These are phyloP conservation scores for Cyclotella choctawhatcheeana DNA, from an alignment of 108 stramenopile species.

Conservation along the genomic window DNA sequence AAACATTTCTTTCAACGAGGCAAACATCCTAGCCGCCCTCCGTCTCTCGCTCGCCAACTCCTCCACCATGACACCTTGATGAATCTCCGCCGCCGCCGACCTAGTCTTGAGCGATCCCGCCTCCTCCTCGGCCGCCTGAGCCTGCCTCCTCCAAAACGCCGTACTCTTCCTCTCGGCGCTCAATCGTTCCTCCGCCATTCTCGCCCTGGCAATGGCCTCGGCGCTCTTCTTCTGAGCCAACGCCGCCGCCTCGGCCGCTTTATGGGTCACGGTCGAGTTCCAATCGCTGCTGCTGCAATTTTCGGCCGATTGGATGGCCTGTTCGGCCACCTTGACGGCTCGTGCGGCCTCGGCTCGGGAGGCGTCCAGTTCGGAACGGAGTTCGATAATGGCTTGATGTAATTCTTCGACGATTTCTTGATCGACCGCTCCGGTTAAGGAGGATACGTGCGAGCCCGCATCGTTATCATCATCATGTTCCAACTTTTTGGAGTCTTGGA, in stretches of 20 bases:
- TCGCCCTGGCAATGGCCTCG: constrained; percentile 83
- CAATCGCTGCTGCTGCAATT: constrained; percentile 79
- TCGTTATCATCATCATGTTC: constrained; percentile 51
- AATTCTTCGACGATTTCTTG: constrained; percentile 92
- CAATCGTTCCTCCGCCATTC: constrained; percentile 82
- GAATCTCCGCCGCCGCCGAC: constrained; percentile 84
- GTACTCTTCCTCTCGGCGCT: constrained; percentile 62
- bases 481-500: constrained; percentile 8
- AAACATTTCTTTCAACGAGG: constrained; percentile 46
- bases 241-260: constrained; percentile 91
- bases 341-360: constrained; percentile 85
- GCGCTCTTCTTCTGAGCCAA: constrained; percentile 84
- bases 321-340: constrained; percentile 91
- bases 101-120: constrained; percentile 80
- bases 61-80: constrained; percentile 70
- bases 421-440: constrained; percentile 89
- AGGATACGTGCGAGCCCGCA: constrained; percentile 70
- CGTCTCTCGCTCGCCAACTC: constrained; percentile 64
- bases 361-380: constrained; percentile 82
- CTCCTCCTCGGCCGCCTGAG: constrained; percentile 77
- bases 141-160: constrained; percentile 76
- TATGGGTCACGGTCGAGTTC: constrained; percentile 89
- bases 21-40: constrained; percentile 48
- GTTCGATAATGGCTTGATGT: constrained; percentile 77
- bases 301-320: constrained; percentile 92